phyloP scores from a whole-genome alignment of 1,139 yeast species.

The Yamadazyma buinensis region DNA sequence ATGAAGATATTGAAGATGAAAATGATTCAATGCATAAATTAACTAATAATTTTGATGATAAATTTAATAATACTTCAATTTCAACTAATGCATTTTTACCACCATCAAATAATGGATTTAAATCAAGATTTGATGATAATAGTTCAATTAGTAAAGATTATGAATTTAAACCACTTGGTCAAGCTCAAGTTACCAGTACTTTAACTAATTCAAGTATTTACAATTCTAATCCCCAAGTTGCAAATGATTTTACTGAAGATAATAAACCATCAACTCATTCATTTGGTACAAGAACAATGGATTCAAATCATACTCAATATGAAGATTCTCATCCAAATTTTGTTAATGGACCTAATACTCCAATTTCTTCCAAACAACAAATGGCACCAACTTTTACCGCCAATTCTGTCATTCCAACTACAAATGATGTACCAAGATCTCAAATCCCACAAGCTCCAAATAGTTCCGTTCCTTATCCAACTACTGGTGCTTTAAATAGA shows the following conservation, averaged over 20 bases:
- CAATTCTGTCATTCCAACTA: constrained; percentile 26
- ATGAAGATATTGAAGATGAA: constrained; percentile 20
- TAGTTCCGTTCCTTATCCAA: constrained; percentile 20
- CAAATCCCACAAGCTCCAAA: constrained; percentile 9
- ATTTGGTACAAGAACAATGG: constrained; percentile 12
- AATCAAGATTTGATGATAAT: constrained; percentile 8
- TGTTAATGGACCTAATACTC: constrained; percentile 32
- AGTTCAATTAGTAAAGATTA: constrained; percentile 27
- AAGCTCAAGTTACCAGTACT: constrained; percentile 6
- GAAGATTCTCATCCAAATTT: constrained; percentile 21
- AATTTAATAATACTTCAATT: constrained; percentile 9
- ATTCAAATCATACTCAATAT: constrained; percentile 11
- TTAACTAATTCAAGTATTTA: constrained; percentile 22
- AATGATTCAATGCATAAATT: constrained; percentile 6
- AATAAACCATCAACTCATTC: constrained; percentile 9
- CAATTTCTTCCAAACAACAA: constrained; percentile 26
- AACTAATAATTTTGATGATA: constrained; percentile 15
- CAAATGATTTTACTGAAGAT: constrained; percentile 32
- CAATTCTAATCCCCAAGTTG: constrained; percentile 32
- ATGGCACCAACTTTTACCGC: constrained; percentile 33
- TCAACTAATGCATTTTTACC: constrained; percentile 4
- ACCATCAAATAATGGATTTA: constrained; percentile 5
- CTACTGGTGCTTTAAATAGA: constrained; percentile 15
- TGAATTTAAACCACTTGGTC: constrained; percentile 19
- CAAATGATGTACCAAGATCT: constrained; percentile 20